A percentile compares a stretch with the other conserved stretches of the same genome.
phyloP scores from a whole-genome alignment of 1,284 basidiomycete species.

The Meira nashicola region DNA sequence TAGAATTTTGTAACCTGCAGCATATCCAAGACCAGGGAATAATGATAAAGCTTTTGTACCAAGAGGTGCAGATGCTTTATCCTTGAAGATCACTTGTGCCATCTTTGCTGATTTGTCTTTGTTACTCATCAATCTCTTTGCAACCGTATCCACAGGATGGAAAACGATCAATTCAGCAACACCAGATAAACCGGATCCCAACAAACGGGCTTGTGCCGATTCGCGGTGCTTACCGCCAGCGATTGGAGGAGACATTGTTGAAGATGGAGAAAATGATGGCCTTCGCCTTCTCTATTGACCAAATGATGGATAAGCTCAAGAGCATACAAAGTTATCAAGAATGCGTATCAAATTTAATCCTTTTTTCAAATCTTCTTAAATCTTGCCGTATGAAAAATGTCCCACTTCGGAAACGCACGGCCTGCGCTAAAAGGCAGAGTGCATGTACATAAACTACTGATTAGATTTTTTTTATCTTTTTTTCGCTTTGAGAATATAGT shows the following conservation, averaged over 20 bases:
- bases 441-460: too few species aligned
- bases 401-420: too few species aligned
- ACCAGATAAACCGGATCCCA: slow-evolving; percentile 76
- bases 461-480: too few species aligned
- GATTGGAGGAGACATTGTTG: slow-evolving; percentile 37
- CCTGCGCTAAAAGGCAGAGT: too few species aligned
- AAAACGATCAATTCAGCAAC: slow-evolving; percentile 78
- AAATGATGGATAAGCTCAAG: too few species aligned
- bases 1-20: slow-evolving; percentile 72
- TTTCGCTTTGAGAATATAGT: too few species aligned
- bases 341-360: too few species aligned
- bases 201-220: slow-evolving; percentile 80
- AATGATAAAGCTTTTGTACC: slow-evolving; percentile 76
- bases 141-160: slow-evolving; percentile 72
- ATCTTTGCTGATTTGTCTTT: slow-evolving; percentile 29
- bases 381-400: too few species aligned
- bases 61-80: slow-evolving; percentile 65
- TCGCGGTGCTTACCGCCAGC: slow-evolving; percentile 57
- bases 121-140: slow-evolving; percentile 97
- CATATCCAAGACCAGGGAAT: slow-evolving; percentile 96
- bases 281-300: too few species aligned
- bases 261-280: too few species aligned
- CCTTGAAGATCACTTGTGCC: slow-evolving; percentile 75
- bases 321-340: too few species aligned
- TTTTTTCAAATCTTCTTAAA: too few species aligned